These are phyloP conservation scores for Ostreobium quekettii DNA, from an alignment of 139 green algal genomes.

Conservation along the genomic window DNA sequence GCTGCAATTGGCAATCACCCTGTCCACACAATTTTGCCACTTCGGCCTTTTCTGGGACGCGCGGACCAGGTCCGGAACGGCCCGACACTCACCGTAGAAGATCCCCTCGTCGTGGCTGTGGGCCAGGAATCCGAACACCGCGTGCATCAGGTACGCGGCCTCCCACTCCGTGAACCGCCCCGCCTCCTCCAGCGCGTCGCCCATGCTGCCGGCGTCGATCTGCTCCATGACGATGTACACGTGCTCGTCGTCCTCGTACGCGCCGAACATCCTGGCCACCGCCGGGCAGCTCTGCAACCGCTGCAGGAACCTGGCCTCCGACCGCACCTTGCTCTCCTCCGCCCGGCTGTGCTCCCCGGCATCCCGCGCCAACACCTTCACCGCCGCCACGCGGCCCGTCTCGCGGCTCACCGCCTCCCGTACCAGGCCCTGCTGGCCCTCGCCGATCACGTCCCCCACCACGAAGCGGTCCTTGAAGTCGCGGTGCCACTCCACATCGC, in stretches of 20 bases:
- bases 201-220: slow-evolving; percentile 33
- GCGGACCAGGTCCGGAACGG: too few relatives aligned
- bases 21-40: too few relatives aligned
- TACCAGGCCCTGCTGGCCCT: slow-evolving; percentile 27
- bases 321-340: slow-evolving; percentile 8
- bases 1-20: too few relatives aligned
- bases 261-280: slow-evolving; percentile 28
- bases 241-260: slow-evolving; percentile 37
- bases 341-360: not conserved
- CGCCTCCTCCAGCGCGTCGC: slow-evolving; percentile 27
- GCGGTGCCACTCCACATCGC: not conserved
- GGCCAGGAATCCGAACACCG: slow-evolving; percentile 40
- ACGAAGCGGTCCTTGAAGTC: slow-evolving; percentile 1
- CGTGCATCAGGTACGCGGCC: slow-evolving; percentile 33
- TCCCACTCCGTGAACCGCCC: slow-evolving; percentile 34
- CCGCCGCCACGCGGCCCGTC: slow-evolving; percentile 27
- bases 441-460: slow-evolving; percentile 18
- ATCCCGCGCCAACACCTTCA: slow-evolving; percentile 38
- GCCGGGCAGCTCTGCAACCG: slow-evolving; percentile 21
- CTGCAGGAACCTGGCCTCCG: slow-evolving; percentile 18
- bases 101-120: slow-evolving; percentile 36
- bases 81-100: too few relatives aligned
- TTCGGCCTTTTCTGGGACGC: too few relatives aligned
- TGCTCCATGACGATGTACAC: slow-evolving; percentile 45
- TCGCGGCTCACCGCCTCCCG: slow-evolving; percentile 22